Evolutionary conservation across 345 rosid species (phyloP).

Genomic region (Draba incana): DNA sequence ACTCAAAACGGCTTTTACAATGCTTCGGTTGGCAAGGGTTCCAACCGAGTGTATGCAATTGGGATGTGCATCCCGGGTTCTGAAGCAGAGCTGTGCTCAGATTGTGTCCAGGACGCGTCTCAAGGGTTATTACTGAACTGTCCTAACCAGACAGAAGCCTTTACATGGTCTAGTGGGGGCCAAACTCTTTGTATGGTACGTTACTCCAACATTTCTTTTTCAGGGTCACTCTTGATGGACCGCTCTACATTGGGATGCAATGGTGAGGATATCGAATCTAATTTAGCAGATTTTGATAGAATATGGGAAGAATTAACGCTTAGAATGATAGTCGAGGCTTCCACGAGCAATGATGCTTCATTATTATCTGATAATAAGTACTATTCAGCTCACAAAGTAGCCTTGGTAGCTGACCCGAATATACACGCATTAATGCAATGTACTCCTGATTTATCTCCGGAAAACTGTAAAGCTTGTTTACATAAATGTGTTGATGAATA

Average conservation of each 20-base stretch:
- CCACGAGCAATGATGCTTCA: neutral
- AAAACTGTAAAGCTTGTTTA: constrained; percentile 20
- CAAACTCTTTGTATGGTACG: constrained; percentile 36
- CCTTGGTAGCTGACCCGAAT: neutral
- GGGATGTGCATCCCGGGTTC: constrained; percentile 37
- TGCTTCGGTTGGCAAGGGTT: constrained; percentile 23
- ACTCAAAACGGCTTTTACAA: constrained; percentile 28
- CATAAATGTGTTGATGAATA: neutral
- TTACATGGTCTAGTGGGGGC: constrained; percentile 26
- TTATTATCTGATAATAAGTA: constrained; percentile 2
- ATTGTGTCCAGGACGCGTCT: constrained; percentile 11
- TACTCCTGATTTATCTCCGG: constrained; percentile 35
- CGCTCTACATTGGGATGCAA: neutral
- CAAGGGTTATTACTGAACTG: constrained; percentile 7
- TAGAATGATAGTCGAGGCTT: constrained; percentile 1
- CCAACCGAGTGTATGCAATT: constrained; percentile 27
- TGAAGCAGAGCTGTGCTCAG: constrained; percentile 18
- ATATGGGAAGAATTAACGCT: neutral
- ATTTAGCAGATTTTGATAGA: constrained; percentile 1
- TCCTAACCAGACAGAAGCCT: constrained; percentile 39
- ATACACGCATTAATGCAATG: constrained; percentile 30
- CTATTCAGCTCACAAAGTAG: constrained; percentile 2
- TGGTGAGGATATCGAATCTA: neutral
- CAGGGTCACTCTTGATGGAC: neutral
- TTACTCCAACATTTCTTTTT: constrained; percentile 42